Conservation (phyloP, 2,329 filamentous ascomycete species). For the Cercospora sojina region DNA sequence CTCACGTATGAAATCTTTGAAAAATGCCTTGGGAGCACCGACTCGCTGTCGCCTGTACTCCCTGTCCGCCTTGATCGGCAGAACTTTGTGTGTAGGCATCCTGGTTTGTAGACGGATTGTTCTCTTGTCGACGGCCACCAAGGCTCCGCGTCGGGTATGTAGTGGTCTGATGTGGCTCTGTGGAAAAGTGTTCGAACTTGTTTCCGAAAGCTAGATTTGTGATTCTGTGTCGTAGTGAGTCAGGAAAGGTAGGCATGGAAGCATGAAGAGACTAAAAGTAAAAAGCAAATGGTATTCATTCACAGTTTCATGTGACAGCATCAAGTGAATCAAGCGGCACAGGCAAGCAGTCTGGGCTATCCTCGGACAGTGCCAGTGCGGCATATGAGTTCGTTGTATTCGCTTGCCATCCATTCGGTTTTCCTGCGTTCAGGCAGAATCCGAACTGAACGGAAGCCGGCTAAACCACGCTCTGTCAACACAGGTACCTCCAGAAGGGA, state of each 20-base stretch:
- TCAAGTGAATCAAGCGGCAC: slow-evolving; percentile 3
- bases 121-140: background rate
- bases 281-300: background rate
- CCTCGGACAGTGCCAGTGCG: background rate
- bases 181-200: background rate
- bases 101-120: background rate
- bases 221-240: background rate
- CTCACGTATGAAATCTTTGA: background rate
- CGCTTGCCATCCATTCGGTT: background rate
- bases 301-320: background rate
- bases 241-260: background rate
- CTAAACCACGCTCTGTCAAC: background rate
- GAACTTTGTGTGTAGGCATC: background rate
- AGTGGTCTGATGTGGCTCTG: background rate
- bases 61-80: background rate
- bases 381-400: background rate
- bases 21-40: background rate
- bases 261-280: background rate
- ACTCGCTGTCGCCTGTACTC: background rate
- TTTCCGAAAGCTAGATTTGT: background rate
- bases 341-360: background rate
- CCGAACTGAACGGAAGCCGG: background rate
- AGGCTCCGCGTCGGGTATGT: background rate
- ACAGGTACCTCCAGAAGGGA: background rate
- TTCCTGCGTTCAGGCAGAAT: background rate